These are phyloP conservation scores for Oropetium thomaeum DNA, from an alignment of 176 grass and related monocot species.

Conservation along the genomic window DNA sequence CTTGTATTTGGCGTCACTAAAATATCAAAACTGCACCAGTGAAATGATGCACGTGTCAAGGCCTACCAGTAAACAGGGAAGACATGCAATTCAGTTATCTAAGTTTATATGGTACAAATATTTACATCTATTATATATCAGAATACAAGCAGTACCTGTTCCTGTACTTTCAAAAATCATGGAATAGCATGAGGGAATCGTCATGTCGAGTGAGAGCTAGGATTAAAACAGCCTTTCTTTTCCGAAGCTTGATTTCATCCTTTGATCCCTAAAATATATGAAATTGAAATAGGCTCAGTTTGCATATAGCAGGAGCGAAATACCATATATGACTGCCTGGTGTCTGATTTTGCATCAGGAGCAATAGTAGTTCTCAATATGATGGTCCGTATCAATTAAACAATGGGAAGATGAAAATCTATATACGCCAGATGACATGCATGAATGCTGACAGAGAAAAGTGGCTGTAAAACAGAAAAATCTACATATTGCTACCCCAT, in stretches of 20 bases:
- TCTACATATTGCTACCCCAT: not conserved
- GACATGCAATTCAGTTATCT: not conserved
- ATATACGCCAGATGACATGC: not conserved
- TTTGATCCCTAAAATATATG: conserved; percentile 47
- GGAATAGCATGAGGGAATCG: conserved; percentile 63
- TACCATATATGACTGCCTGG: not conserved
- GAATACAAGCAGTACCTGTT: not conserved
- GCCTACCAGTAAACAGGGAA: not conserved
- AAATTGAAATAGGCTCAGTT: conserved; percentile 25
- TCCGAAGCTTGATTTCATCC: conserved; percentile 38
- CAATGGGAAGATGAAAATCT: not conserved
- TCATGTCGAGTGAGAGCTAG: conserved; percentile 57
- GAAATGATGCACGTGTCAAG: not conserved
- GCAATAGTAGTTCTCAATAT: conserved; percentile 12
- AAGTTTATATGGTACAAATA: not conserved
- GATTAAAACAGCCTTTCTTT: conserved; percentile 45
- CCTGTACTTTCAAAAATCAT: conserved; percentile 38
- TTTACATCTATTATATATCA: conserved; percentile 4
- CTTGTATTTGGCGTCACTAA: not conserved
- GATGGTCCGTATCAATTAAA: not conserved
- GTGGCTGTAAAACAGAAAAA: not conserved
- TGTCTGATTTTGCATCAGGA: not conserved
- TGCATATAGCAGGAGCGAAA: conserved; percentile 5
- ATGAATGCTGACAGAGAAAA: not conserved
- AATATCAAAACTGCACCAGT: not conserved